Evolutionary conservation across 495 filamentous ascomycete genomes (phyloP), one percentile per base, ranked within the genome.

Genomic region (Aspergillus biplanus): DNA sequence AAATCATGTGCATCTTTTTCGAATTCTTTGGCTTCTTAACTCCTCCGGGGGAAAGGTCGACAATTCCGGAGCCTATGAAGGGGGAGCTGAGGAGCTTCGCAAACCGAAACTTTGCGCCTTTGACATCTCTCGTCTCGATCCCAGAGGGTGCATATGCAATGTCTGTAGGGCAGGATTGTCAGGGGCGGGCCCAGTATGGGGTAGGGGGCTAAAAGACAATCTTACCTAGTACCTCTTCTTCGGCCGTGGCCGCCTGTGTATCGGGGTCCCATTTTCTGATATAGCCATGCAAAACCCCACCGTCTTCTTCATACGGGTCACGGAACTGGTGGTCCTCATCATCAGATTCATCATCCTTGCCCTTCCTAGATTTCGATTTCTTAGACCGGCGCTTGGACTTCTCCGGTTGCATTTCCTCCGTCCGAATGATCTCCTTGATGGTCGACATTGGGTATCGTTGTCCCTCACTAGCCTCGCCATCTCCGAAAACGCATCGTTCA

Each of bases 1-100:
- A 97, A 0, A 90, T 89, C 88, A 98, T 91, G 65, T 97, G 92
- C 89, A 97, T 97, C 75, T 89, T 92, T 56, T 94, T 85, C 5
- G 89, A 88, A 68, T 96, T 97, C 81, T 98, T 99, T 16, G 86
- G 83, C 65, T 89, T 84, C 83, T 99, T 99, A 53, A 87, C 82
- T 16, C 87, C 87, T 5, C 89, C 88, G 3, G 91, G 87, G 6
- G 92, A 91, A 16, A 99, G 76, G 53, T 97, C 93, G 34, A 99
- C 89, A 58, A 97, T 85, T 0, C 95, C 95, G 3, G 87, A 86
- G 42, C 92, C 93, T 66, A 97, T 90, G 78, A 95, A 97, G 1
- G 89, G 85, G 46, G 90, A 80, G 50, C 87, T 92, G 32, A 93
- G 83, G 48, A 92, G 88, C 77, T 97, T 97, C 11, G 91, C 91